Conservation (phyloP, 192 early-diverging fungal species). For the Dispira simplex region DNA sequence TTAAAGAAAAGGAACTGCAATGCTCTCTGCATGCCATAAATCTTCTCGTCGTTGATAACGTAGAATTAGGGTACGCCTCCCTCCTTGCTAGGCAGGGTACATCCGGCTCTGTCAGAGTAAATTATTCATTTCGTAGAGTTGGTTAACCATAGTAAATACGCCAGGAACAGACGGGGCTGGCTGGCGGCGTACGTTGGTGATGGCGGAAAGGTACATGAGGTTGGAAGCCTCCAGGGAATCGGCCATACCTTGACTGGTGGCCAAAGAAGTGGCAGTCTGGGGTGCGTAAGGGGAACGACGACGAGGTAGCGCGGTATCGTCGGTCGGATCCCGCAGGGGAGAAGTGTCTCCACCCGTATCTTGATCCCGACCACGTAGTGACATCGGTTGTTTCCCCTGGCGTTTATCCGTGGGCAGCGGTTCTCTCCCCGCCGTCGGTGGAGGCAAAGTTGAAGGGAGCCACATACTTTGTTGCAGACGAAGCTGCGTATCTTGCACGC, state of each 20-base stretch:
- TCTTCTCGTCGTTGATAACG: too few relatives aligned
- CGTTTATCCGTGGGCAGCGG: neutral
- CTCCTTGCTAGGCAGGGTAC: too few relatives aligned
- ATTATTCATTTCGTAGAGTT: neutral
- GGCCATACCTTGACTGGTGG: neutral
- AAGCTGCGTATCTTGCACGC: constrained; percentile 31
- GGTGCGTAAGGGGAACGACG: neutral
- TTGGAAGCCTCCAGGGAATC: constrained; percentile 10
- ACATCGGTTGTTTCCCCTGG: neutral
- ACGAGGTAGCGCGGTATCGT: too few relatives aligned
- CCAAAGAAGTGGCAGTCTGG: neutral
- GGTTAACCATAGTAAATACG: neutral
- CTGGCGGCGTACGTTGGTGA: constrained; percentile 10
- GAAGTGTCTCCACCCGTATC: neutral
- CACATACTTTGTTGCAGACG: constrained; percentile 3
- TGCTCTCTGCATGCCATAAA: too few relatives aligned
- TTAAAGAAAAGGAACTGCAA: too few relatives aligned
- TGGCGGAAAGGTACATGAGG: constrained; percentile 9
- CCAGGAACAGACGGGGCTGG: neutral
- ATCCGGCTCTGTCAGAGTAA: too few relatives aligned
- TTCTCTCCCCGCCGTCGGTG: neutral
- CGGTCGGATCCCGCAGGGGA: neutral
- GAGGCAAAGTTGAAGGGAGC: neutral
- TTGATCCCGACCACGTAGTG: neutral
- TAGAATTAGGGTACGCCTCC: too few relatives aligned